Percentiles rank a stretch among this genome's conserved stretches.
Evolutionary conservation across 1,284 basidiomycete species (phyloP).

Genomic region (Meira miltonrushii): DNA sequence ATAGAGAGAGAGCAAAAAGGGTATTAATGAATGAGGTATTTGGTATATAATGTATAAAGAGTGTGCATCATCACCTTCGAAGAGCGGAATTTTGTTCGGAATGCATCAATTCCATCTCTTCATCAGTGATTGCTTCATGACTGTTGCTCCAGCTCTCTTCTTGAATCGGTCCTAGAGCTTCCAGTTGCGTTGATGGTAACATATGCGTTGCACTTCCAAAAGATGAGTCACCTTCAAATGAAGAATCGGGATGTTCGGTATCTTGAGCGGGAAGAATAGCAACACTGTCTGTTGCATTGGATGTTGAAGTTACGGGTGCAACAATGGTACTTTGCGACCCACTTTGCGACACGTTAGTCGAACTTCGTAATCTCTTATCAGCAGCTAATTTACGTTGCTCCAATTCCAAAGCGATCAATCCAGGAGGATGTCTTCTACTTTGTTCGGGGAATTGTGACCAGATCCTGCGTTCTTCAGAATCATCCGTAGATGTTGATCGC

Average conservation of each 20-base stretch:
- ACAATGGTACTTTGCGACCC: too few relatives aligned
- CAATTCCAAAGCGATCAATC: constrained; percentile 33
- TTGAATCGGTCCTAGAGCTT: constrained; percentile 22
- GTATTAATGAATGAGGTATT: constrained; percentile 5
- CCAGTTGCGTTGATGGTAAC: neutral
- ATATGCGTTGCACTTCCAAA: neutral
- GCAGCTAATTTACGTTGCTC: constrained; percentile 16
- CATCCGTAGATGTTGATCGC: constrained; percentile 10
- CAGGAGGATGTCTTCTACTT: constrained; percentile 30
- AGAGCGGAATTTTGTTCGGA: too few relatives aligned
- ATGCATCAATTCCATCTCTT: too few relatives aligned
- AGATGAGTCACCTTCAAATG: too few relatives aligned
- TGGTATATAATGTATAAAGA: neutral
- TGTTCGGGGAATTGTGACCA: constrained; percentile 39
- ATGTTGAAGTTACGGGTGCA: too few relatives aligned
- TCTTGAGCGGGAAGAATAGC: too few relatives aligned
- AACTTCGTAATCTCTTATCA: too few relatives aligned
- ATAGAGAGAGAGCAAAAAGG: neutral
- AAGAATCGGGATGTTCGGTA: too few relatives aligned
- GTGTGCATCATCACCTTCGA: neutral
- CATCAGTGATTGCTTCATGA: constrained; percentile 11
- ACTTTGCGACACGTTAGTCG: too few relatives aligned
- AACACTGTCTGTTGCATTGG: too few relatives aligned
- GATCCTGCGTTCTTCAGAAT: constrained; percentile 30
- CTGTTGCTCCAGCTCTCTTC: constrained; percentile 33